Conservation (phyloP, 305 asterid genomes). For the Solanum aculeatissimum region DNA sequence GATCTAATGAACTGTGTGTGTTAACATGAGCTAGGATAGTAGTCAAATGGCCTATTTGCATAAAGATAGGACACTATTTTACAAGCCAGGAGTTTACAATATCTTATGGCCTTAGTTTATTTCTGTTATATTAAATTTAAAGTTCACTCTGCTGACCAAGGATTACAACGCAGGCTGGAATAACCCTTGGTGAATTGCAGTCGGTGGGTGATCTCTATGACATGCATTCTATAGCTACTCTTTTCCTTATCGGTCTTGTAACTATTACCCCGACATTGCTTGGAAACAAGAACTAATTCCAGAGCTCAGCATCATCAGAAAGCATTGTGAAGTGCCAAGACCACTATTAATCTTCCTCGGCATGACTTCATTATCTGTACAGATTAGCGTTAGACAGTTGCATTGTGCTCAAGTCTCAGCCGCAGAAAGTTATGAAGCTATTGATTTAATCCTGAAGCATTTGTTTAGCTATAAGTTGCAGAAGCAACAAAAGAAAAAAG, state of each 20-base stretch:
- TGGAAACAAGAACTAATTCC: slow-evolving; percentile 34
- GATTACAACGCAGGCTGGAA: slow-evolving; percentile 63
- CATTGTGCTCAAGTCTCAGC: not conserved
- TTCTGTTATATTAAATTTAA: not conserved
- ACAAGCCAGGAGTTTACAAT: not conserved
- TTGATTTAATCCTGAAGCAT: not conserved
- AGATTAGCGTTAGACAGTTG: not conserved
- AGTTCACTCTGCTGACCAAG: not conserved
- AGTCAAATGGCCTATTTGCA: not conserved
- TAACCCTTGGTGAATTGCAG: slow-evolving; percentile 76
- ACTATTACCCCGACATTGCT: slow-evolving; percentile 64
- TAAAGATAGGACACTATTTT: not conserved
- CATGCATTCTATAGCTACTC: slow-evolving; percentile 64
- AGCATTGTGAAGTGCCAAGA: not conserved
- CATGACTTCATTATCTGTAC: slow-evolving; percentile 8
- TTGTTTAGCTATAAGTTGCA: not conserved
- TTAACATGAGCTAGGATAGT: not conserved
- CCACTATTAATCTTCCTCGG: not conserved
- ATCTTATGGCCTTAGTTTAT: not conserved
- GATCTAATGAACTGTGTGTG: not conserved
- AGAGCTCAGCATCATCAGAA: not conserved
- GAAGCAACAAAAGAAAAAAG: not conserved
- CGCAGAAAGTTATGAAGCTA: not conserved
- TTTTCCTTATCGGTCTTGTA: slow-evolving; percentile 74
- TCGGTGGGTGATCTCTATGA: slow-evolving; percentile 86